Evolutionary conservation across 805 yeast genomes (phyloP), one percentile per base, ranked within the genome.

Genomic region (Pichia heedii): DNA sequence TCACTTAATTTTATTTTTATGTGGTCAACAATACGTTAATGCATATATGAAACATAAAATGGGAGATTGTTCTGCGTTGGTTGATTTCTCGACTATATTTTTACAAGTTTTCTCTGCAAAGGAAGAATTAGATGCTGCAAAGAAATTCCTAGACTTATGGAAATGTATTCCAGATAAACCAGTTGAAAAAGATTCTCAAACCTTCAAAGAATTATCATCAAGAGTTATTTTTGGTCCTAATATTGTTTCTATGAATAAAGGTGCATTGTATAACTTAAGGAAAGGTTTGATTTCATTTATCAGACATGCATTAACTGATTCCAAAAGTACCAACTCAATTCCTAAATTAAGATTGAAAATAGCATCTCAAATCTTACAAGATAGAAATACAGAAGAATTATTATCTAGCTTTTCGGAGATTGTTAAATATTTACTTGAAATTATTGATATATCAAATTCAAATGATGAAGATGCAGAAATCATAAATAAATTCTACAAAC

Each of bases 21-120:
- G 90, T 55, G 90, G 94, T 42, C 85, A 78, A 57, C 95, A 87
- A 58, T 84, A 77, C 55, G 75, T 80, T 9, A 67, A 68, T 26
- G 68, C 77, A 16, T 62, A 71, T 37, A 55, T 65, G 16, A 78
- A 74, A 51, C 76, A 76, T 55, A 83, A 79, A 57, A 59, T 69
- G 39, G 74, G 77, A 33, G 96, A 87, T 43, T 76, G 86, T 34
- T 73, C 74, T 48, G 69, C 81, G 1, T 62, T 84, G 33, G 66
- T 80, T 44, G 95, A 85, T 51, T 90, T 90, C 59, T 70, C 82
- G 1, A 69, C 78, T 15, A 68, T 85, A 0, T 83, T 88, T 57
- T 58, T 86, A 61, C 76, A 79, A 47, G 73, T 74, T 26, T 88
- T 90, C 59, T 55, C 72, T 29, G 79, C 88, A 5, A 60, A 66